Base-by-base conservation (phyloP, 345 rosid species). In the Bruguiera parviflora region DNA sequence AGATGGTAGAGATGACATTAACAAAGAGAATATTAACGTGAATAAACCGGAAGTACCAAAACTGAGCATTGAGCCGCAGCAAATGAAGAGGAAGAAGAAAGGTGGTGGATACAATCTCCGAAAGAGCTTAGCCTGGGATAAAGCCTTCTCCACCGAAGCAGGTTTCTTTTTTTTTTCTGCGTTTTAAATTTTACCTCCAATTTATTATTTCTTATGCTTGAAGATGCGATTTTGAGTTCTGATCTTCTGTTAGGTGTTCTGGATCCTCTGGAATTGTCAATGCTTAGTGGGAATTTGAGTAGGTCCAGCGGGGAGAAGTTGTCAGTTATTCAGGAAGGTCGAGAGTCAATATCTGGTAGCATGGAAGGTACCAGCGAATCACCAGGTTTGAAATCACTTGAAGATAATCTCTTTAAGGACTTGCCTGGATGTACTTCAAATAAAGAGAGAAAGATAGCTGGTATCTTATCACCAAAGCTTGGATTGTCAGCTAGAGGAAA, bases 121-220 rank as follows among this genome's bases (percentile, higher is more conserved):
- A 47, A 92, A 92, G 72, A 95, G 99, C 82, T 81, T 95, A 74
- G 99, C 99, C 0, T 92, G 97, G 99, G 79, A 95, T 57, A 79
- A 79, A 58, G 97, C 97, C 63, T 92, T 94, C 71, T 86, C 87
- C 60, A 92, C 96, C 5, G 99, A 91, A 73, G 97, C 87, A 88
- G 99, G 99, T 94, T 13, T 61, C 29, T 3, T 3, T n/a, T 32
- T 51, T 24, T 58, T 8, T 53, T 31, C 6, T 16, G 15, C 28
- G 1, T 4, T 0, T 21, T 46, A 27, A 2, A 35, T 1, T 31
- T 18, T 47, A 28, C 33, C 18, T 60, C 27, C 8, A 10, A 31
- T 27, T 10, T 22, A 19, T 20, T 43, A 6, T 19, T 65, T 37
- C 24, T 20, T 51, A 39, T 32, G 1, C 3, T 37, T 71, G 24